Percentiles rank a stretch among this genome's conserved stretches.
Conservation (phyloP, 176 grass and related monocot species). For the Oryza australiensis region DNA sequence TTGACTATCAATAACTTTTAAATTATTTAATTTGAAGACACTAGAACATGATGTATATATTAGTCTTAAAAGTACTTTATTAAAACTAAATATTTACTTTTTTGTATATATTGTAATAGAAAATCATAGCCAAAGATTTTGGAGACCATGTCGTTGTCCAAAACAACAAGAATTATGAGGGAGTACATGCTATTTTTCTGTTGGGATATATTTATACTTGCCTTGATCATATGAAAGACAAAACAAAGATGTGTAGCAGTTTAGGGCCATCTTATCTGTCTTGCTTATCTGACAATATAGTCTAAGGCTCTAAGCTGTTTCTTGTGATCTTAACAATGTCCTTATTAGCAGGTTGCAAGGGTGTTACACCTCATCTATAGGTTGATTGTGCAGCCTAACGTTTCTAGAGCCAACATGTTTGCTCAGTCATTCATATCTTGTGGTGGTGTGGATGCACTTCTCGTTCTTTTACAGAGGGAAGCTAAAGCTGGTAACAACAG, state of each 20-base stretch:
- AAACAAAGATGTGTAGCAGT: constrained; percentile 5
- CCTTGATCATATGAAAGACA: constrained; percentile 10
- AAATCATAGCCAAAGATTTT: too few species aligned
- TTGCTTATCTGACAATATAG: background rate
- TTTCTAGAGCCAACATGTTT: constrained; percentile 85
- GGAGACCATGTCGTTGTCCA: too few species aligned
- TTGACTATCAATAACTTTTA: too few species aligned
- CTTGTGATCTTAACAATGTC: constrained; percentile 29
- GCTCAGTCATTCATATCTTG: constrained; percentile 81
- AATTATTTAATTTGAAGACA: too few species aligned
- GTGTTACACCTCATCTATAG: constrained; percentile 96
- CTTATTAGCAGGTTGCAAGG: constrained; percentile 84
- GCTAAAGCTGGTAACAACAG: constrained; percentile 74
- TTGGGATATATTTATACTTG: constrained; percentile 8
- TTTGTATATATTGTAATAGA: too few species aligned
- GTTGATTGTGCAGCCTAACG: constrained; percentile 88
- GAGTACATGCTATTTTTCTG: background rate
- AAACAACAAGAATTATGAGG: too few species aligned
- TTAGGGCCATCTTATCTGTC: constrained; percentile 7
- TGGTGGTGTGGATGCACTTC: constrained; percentile 89
- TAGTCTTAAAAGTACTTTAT: too few species aligned
- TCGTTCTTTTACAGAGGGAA: constrained; percentile 88
- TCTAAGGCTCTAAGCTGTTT: constrained; percentile 25
- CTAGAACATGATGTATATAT: too few species aligned
- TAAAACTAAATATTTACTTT: too few species aligned